A percentile compares a stretch with the other conserved stretches of the same genome.
Conservation (phyloP, 108 stramenopile genomes). For the Skeletonema grethae region DNA sequence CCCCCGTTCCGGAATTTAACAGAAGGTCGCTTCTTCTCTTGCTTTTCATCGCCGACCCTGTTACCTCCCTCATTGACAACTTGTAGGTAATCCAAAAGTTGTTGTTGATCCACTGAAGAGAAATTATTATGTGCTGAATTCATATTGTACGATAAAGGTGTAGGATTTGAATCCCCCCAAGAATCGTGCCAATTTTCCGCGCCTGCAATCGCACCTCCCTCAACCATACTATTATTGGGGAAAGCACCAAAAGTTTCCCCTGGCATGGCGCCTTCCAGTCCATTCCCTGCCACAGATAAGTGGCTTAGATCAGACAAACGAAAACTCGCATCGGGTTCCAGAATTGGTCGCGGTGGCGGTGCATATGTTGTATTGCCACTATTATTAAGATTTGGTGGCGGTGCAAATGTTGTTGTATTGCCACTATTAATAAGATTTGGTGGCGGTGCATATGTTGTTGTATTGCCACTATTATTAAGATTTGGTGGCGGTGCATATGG, state of each 20-base stretch:
- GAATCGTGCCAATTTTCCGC: constrained; percentile 6
- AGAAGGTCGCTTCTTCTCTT: constrained; percentile 11
- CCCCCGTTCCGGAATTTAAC: constrained; percentile 17
- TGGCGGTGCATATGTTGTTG: background rate
- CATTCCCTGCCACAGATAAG: background rate
- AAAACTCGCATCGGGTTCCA: background rate
- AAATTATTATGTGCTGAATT: constrained; percentile 4
- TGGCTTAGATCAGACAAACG: background rate
- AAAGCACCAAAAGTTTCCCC: constrained; percentile 8
- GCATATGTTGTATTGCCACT: background rate
- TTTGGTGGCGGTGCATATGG: background rate
- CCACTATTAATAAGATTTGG: background rate
- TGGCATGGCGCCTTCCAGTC: background rate
- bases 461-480: background rate
- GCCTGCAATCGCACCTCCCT: background rate
- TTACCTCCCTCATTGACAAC: background rate
- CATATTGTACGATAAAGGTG: constrained; percentile 16
- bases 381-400: background rate
- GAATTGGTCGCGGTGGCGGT: background rate
- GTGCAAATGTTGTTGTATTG: background rate
- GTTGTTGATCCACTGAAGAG: constrained; percentile 8
- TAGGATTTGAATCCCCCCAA: constrained; percentile 19
- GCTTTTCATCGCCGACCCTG: background rate
- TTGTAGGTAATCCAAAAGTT: background rate
- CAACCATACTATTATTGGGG: constrained; percentile 1